Percentiles rank a stretch among this genome's conserved stretches.
Evolutionary conservation across 2,329 filamentous ascomycete genomes (phyloP).

Genomic region (Trichoderma atrobrunneum): DNA sequence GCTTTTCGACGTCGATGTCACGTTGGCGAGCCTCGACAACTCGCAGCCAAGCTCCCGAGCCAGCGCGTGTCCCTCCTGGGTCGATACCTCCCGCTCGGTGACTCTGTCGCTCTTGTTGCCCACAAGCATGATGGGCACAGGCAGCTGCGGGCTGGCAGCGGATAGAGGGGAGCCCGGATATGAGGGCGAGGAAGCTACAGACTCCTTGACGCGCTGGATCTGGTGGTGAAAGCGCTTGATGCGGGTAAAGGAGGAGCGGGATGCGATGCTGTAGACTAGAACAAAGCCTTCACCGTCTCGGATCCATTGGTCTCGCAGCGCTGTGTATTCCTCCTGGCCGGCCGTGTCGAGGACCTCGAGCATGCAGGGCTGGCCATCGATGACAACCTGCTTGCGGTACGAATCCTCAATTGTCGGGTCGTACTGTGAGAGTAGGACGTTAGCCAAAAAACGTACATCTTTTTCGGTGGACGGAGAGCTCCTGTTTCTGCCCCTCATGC

Average conservation of each 20-base stretch:
- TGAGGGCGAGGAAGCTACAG: constrained; percentile 70
- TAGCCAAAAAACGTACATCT: constrained; percentile 4
- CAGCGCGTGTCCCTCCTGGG: constrained; percentile 88
- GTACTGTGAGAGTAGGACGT: constrained; percentile 52
- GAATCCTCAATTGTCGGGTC: constrained; percentile 87
- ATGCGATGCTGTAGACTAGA: constrained; percentile 97
- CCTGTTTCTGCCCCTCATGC: constrained; percentile 16
- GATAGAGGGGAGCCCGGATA: constrained; percentile 73
- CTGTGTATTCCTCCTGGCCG: constrained; percentile 97
- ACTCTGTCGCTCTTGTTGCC: constrained; percentile 98
- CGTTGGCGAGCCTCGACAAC: constrained; percentile 98
- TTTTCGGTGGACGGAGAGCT: background rate
- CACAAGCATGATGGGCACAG: constrained; percentile 94
- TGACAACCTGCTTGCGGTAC: constrained; percentile 85
- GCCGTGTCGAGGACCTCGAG: constrained; percentile 96
- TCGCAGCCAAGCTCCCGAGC: constrained; percentile 92
- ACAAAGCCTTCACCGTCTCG: constrained; percentile 96
- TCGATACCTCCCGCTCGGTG: constrained; percentile 92
- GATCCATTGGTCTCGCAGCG: constrained; percentile 96
- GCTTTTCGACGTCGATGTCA: constrained; percentile 95
- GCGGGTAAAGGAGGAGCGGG: constrained; percentile 87
- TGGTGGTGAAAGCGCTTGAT: constrained; percentile 96
- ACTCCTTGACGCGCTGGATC: constrained; percentile 96
- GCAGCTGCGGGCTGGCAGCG: constrained; percentile 56
- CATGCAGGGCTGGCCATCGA: constrained; percentile 95